Evolutionary conservation across 139 green algal species (phyloP), one percentile per base, ranked within the genome.

Genomic region (Nannochloris sp.): DNA sequence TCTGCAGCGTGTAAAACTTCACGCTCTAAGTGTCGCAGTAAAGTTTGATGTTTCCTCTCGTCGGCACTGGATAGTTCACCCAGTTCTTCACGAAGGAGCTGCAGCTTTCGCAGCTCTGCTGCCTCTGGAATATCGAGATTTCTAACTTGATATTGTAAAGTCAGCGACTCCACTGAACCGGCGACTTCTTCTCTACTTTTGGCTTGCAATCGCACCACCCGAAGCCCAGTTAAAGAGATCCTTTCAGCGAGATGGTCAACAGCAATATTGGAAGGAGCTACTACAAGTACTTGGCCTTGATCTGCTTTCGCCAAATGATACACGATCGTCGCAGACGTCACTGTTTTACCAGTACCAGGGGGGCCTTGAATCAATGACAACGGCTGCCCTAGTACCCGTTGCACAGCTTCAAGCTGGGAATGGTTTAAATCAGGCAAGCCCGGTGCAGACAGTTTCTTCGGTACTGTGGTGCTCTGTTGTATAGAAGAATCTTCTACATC

Each of bases 231-330:
- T 4, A 74, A 54, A 3, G 76, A 74, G 36, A 97, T 92, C 76
- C 96, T 95, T 71, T 97, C 86, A 8, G 93, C 85, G 60, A 99
- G 85, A 56, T 99, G 93, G 75, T 99, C 93, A 24, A 99, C 93
- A 2, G 92, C 93, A 15, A 99, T 90, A 72, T 99, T 99, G 65
- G 81, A 93, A 35, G 93, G 93, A 0, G 93, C 93, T 34, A 79
- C 82, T 66, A 99, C 91, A 55, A 98, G 78, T 63, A 99, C 88
- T 81, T 88, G 82, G 57, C 78, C 74, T 92, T 87, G 19, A 82
- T 83, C 61, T 83, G 68, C 8, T 61, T 80, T 30, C 12, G 45
- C 9, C 59, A 99, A 81, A 67, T 97, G 89, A 78, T 96, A 99
- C 38, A 97, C 90, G 25, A 99, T 87, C 9, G 90, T 86, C 19